Evolutionary conservation across 805 yeast species (phyloP).

Genomic region (Hanseniaspora jakobsenii): DNA sequence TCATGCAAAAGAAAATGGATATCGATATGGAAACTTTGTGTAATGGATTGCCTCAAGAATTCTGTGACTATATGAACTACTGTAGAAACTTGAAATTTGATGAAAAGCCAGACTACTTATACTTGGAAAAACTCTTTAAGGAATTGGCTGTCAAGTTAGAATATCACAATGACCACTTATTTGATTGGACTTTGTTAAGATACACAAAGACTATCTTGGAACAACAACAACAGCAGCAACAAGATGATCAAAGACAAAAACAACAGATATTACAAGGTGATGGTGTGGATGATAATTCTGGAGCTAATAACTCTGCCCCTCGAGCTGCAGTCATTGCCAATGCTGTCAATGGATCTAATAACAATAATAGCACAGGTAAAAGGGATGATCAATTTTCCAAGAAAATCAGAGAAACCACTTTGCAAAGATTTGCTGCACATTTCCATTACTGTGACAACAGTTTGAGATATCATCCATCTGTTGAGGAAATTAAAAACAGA

Average conservation of each 20-base stretch:
- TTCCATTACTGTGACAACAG: conserved; percentile 27
- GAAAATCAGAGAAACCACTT: conserved; percentile 26
- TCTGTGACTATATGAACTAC: conserved; percentile 75
- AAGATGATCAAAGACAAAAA: conserved; percentile 19
- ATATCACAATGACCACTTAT: conserved; percentile 83
- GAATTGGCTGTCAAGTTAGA: conserved; percentile 80
- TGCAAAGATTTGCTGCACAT: conserved; percentile 29
- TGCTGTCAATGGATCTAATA: conserved; percentile 11
- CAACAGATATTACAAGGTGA: conserved; percentile 6
- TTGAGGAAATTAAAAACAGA: conserved; percentile 26
- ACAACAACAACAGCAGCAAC: conserved; percentile 23
- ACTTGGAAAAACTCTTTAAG: conserved; percentile 75
- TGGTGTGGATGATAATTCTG: not conserved
- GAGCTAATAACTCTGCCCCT: conserved; percentile 13
- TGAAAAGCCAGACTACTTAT: conserved; percentile 90
- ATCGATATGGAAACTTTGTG: conserved; percentile 78
- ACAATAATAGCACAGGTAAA: conserved; percentile 16
- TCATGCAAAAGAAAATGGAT: conserved; percentile 87
- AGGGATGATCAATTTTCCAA: conserved; percentile 27
- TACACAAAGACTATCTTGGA: conserved; percentile 30
- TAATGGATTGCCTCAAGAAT: conserved; percentile 84
- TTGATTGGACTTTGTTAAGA: conserved; percentile 78
- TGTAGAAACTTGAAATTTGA: conserved; percentile 85
- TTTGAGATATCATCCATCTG: conserved; percentile 27
- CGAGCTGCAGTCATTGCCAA: conserved; percentile 18